Conservation (phyloP, 352 stramenopile species). For the Pythium graminicola region DNA sequence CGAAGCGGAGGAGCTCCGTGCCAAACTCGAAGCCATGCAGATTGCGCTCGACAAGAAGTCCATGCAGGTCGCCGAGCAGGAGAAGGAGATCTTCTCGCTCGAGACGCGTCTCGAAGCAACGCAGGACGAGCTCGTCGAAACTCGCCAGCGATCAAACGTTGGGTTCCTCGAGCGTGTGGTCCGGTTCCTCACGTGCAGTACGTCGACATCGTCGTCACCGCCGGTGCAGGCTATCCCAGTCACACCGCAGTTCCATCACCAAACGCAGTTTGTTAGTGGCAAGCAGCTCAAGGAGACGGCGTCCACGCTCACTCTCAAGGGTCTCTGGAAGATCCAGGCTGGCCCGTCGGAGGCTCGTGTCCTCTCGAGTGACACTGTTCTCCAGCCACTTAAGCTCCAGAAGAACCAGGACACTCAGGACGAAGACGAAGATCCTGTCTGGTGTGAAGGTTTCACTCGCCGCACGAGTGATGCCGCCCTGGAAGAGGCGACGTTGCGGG, state of each 20-base stretch:
- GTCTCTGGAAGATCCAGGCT: constrained; percentile 24
- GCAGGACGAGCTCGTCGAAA: constrained; percentile 42
- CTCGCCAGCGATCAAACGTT: constrained; percentile 33
- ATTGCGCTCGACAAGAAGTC: constrained; percentile 45
- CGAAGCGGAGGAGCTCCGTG: constrained; percentile 37
- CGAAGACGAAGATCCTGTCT: constrained; percentile 12
- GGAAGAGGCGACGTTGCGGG: constrained; percentile 13
- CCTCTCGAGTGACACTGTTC: constrained; percentile 10
- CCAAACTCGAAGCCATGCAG: constrained; percentile 53
- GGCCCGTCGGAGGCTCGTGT: constrained; percentile 17
- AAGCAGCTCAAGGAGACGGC: constrained; percentile 19
- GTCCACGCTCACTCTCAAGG: constrained; percentile 27
- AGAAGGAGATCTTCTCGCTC: constrained; percentile 48
- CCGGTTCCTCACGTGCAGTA: constrained; percentile 83
- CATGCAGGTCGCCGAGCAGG: constrained; percentile 49
- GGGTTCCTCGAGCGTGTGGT: constrained; percentile 64
- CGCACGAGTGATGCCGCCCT: constrained; percentile 9
- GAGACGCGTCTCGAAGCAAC: constrained; percentile 48
- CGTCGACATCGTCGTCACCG: constrained; percentile 25
- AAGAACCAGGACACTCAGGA: constrained; percentile 16
- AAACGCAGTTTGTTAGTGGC: constrained; percentile 10
- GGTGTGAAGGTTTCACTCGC: constrained; percentile 17
- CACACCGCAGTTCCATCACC: constrained; percentile 12
- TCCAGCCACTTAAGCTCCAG: constrained; percentile 16
- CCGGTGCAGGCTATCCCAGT: constrained; percentile 33